phyloP scores from a whole-genome alignment of 352 stramenopile species.

The Blastocystis sp. region DNA sequence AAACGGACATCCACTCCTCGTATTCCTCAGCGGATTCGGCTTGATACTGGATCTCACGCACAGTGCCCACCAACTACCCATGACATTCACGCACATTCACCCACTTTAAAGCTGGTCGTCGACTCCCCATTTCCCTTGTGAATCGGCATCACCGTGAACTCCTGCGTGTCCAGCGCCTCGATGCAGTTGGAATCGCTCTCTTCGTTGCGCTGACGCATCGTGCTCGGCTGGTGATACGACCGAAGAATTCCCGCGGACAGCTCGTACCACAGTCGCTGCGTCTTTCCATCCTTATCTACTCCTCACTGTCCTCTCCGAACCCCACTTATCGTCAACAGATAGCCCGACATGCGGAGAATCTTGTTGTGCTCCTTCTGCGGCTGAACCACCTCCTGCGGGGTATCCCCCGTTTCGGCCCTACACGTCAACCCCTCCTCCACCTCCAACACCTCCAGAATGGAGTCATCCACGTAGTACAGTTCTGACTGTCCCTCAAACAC shows the following conservation, averaged over 20 bases:
- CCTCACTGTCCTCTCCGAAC: background rate
- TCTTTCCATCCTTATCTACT: constrained; percentile 53
- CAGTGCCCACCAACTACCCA: constrained; percentile 14
- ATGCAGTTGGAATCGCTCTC: constrained; percentile 15
- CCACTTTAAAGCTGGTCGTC: constrained; percentile 27
- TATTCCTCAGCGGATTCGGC: constrained; percentile 44
- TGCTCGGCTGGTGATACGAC: background rate
- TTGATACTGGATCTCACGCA: constrained; percentile 58
- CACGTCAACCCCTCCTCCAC: background rate
- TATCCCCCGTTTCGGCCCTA: background rate
- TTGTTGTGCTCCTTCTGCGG: constrained; percentile 43
- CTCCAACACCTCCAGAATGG: constrained; percentile 5
- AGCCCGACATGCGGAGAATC: constrained; percentile 62
- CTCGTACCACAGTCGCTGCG: constrained; percentile 53
- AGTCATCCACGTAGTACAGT: constrained; percentile 50
- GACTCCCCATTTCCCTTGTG: constrained; percentile 1
- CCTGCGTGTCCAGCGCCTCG: constrained; percentile 39
- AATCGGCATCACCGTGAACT: constrained; percentile 26
- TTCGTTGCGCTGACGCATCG: background rate
- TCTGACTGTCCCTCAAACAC: constrained; percentile 25
- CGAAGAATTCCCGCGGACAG: constrained; percentile 40
- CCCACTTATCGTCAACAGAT: constrained; percentile 40
- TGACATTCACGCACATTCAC: background rate
- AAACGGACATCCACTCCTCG: constrained; percentile 56
- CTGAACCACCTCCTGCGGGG: background rate